Evolutionary conservation across 768 basidiomycete species (phyloP), one percentile per base, ranked within the genome.

Genomic region (Dacryopinax spathularia): DNA sequence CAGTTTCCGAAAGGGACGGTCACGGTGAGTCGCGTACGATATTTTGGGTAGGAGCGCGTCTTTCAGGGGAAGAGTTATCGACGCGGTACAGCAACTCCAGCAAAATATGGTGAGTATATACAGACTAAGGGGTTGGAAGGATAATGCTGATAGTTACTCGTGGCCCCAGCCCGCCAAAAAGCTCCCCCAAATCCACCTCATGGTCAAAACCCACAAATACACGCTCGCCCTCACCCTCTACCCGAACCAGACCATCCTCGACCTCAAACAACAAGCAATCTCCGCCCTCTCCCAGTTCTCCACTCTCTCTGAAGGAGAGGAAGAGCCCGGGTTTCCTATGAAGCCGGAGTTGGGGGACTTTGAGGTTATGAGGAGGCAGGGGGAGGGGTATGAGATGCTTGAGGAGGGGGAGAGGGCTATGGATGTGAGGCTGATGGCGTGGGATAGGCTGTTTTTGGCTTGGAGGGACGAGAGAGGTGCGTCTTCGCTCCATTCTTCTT

Each of bases 191-290:
- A 84, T 74, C 73, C 83, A 87, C 62, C 69, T 89, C 18, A 77
- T 83, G n/a, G 72, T 89, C 67, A 88, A 86, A 69, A 85, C 87
- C 0, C 86, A 89, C 76, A 87, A 82, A 66, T 74, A 86, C 61
- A 84, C 84, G 5, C 75, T 88, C 67, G 78, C 86, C 68, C 74
- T 85, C 66, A 81, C 83, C 6, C 77, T 79, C 10, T 73, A 78
- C 39, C 83, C 82, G 7, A 78, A 77, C 34, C 78, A 79, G 9
- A 81, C 81, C 4, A 75, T 90, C 69, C 77, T 73, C 13, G 74
- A 76, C n/a, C 67, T 89, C 39, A 89, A 89, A 70, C 73, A 76
- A 35, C 84, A 88, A 61, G 82, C 81, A 0, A 71, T 88, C 1
- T 79, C 80, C 0, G 87, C 87, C 7, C 77, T 90, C 34, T 34